Base-by-base conservation (phyloP, 1,139 yeast genomes). In the Geotrichum cucujoidarum region DNA sequence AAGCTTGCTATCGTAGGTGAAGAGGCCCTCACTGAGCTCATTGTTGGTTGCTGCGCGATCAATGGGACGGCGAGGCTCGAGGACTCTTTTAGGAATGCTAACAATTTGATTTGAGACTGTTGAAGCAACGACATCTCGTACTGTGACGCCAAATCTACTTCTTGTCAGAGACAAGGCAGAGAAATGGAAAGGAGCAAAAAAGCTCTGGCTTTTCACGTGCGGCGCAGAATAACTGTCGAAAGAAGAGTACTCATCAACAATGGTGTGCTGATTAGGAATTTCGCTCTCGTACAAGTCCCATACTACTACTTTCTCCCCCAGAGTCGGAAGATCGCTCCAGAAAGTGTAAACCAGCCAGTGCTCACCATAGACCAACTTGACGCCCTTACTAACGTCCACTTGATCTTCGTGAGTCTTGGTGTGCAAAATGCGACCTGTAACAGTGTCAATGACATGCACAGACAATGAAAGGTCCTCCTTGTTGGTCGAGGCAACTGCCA, bases 281-380 rank as follows among this genome's bases (percentile, higher is more conserved):
- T 69, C 60, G 0, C 85, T 77, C 61, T 86, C 95, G 65, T 80
- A 92, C 43, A 92, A 66, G 63, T 92, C 97, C 61, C 88, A 70
- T 0, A 85, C 89, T 17, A 75, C 78, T 14, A 92, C 62, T 57
- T 83, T 76, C 51, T 81, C 78, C 47, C 80, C 79, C 25, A 69
- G 63, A 56, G 76, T 60, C 13, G 84, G 84, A 2, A 64, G 64
- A 1, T 64, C 63, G 45, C 80, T 71, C 62, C 74, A 77, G 61
- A 77, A 86, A 0, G 92, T 71, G 63, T 85, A 84, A 3, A 86
- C 74, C 13, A 88, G 69, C 88, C 95, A 90, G 64, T 89, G 81
- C 61, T 92, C 97, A 49, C 90, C 94, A 64, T 80, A 75, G 0
- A 80, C 71, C 33, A 87, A 60, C 24, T 74, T 71, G 17, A 87